phyloP scores from a whole-genome alignment of 1,139 yeast species.

The Saccharomycopsis crataegensis region DNA sequence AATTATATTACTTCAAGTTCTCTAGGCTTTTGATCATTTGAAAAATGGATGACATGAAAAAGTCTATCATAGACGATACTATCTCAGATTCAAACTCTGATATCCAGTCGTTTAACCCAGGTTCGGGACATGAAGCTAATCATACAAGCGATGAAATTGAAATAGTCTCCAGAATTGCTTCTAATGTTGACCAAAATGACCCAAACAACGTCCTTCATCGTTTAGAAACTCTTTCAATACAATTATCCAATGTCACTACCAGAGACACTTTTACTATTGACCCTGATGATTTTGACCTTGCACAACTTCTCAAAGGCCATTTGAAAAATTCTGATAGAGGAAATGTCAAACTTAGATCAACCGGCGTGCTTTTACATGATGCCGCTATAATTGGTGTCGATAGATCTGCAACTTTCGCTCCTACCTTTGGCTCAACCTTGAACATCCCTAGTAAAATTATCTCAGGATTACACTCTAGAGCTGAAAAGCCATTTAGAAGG shows the following conservation, averaged over 20 bases:
- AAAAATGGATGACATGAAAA: too few relatives aligned
- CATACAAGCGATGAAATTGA: slow-evolving; percentile 4
- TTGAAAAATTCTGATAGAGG: slow-evolving; percentile 31
- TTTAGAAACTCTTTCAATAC: slow-evolving; percentile 7
- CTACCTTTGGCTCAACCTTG: slow-evolving; percentile 28
- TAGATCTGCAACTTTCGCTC: slow-evolving; percentile 29
- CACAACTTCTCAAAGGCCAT: slow-evolving; percentile 27
- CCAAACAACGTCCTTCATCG: slow-evolving; percentile 11
- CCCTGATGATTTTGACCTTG: slow-evolving; percentile 30
- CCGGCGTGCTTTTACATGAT: background rate
- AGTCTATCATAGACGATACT: too few relatives aligned
- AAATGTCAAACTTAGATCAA: slow-evolving; percentile 21
- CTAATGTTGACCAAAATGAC: slow-evolving; percentile 10
- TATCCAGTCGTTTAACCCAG: background rate
- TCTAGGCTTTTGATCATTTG: too few relatives aligned
- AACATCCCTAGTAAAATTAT: slow-evolving; percentile 26
- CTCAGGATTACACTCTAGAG: slow-evolving; percentile 1
- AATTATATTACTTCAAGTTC: too few relatives aligned
- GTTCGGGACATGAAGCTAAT: background rate
- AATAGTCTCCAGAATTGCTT: slow-evolving; percentile 12
- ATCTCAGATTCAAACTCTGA: too few relatives aligned
- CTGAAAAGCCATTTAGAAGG: slow-evolving; percentile 12
- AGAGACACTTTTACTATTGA: slow-evolving; percentile 21
- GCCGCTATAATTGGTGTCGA: background rate
- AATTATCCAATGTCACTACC: slow-evolving; percentile 14